These are phyloP conservation scores for Xanthoconium stramineum DNA, from an alignment of 768 basidiomycete genomes.

Conservation along the genomic window DNA sequence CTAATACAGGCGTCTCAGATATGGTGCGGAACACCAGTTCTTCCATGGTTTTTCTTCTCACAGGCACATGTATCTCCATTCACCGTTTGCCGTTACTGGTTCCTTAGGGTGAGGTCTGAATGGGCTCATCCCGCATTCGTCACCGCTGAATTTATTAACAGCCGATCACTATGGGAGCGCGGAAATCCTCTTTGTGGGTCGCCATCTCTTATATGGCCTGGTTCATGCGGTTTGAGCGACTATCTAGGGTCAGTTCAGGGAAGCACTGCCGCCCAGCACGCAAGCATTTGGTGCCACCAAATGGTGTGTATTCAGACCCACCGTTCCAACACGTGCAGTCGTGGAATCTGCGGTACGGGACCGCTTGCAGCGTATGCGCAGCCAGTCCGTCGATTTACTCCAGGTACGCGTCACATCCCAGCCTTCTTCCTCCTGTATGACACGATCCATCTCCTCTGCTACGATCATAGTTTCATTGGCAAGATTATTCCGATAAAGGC, in stretches of 20 bases:
- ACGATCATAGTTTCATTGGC: constrained; percentile 69
- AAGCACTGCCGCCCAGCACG: constrained; percentile 38
- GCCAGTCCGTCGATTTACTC: constrained; percentile 59
- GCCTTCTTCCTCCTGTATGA: background rate
- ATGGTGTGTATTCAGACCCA: constrained; percentile 74
- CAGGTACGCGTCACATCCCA: constrained; percentile 45
- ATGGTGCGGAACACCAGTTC: constrained; percentile 45
- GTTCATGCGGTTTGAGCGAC: background rate
- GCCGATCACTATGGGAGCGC: constrained; percentile 88
- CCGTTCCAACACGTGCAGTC: constrained; percentile 46
- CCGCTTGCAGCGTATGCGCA: constrained; percentile 66
- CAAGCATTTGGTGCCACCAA: constrained; percentile 73
- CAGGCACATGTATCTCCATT: background rate
- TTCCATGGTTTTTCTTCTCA: constrained; percentile 18
- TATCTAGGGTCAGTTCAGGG: constrained; percentile 66
- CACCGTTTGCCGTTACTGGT: constrained; percentile 1
- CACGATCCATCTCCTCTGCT: background rate
- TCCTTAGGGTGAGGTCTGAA: constrained; percentile 25
- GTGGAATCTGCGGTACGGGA: constrained; percentile 67
- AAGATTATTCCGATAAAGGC: constrained; percentile 54
- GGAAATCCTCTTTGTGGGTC: constrained; percentile 75
- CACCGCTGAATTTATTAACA: constrained; percentile 28
- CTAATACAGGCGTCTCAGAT: constrained; percentile 35
- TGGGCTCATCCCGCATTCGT: background rate
- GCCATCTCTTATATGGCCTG: background rate